These are phyloP conservation scores for Tylopilus balloui DNA, from an alignment of 768 basidiomycete genomes.

Conservation along the genomic window DNA sequence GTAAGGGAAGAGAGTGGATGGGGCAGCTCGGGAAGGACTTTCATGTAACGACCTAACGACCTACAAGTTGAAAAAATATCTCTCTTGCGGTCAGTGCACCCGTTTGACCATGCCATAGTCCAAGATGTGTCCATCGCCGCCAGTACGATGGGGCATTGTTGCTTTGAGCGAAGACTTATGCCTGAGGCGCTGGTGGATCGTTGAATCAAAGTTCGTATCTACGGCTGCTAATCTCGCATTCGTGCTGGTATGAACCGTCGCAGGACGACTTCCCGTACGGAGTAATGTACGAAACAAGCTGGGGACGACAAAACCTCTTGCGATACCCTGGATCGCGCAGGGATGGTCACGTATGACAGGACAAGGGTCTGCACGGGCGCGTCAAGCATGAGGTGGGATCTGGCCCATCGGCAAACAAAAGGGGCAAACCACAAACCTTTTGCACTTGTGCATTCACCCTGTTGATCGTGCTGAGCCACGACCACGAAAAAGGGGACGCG, in stretches of 20 bases:
- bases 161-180: background rate
- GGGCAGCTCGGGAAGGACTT: background rate
- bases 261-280: constrained; percentile 78
- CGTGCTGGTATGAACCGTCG: constrained; percentile 87
- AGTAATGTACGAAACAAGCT: constrained; percentile 70
- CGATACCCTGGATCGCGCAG: constrained; percentile 58
- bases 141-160: background rate
- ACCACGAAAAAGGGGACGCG: constrained; percentile 76
- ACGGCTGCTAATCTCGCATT: constrained; percentile 69
- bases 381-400: constrained; percentile 2
- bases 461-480: constrained; percentile 96
- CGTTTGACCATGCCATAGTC: background rate
- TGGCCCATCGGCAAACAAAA: background rate
- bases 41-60: constrained; percentile 24
- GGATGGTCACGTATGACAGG: constrained; percentile 89
- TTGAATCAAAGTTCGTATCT: background rate
- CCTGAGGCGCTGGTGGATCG: background rate
- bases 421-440: constrained; percentile 67
- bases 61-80: background rate
- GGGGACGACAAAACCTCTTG: constrained; percentile 58
- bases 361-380: constrained; percentile 67
- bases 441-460: constrained; percentile 95
- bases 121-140: background rate
- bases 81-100: background rate
- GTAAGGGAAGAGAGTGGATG: background rate